Conservation (phyloP, 2,329 filamentous ascomycete species). For the Trichophyton benhamiae region DNA sequence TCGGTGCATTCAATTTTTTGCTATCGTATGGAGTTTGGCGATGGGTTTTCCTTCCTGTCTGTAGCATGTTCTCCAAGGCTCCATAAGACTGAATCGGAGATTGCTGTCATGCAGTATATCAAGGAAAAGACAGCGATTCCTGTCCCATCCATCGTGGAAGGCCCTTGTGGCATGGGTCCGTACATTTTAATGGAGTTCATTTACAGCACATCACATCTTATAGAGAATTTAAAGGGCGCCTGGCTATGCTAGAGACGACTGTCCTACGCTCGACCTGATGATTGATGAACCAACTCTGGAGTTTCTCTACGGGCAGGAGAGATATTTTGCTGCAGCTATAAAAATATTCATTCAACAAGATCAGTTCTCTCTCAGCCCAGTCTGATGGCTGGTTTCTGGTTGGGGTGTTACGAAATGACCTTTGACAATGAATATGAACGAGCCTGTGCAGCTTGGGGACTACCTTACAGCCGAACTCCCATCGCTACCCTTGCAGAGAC, state of each 20-base stretch:
- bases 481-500: slow-evolving; percentile 25
- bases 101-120: slow-evolving; percentile 13
- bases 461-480: slow-evolving; percentile 14
- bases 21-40: slow-evolving; percentile 15
- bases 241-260: slow-evolving; percentile 15
- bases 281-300: slow-evolving; percentile 24
- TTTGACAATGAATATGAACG: slow-evolving; percentile 34
- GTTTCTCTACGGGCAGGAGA: slow-evolving; percentile 29
- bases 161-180: slow-evolving; percentile 17
- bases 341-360: slow-evolving; percentile 23
- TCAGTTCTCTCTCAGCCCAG: slow-evolving; percentile 28
- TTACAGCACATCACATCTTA: slow-evolving; percentile 15
- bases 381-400: slow-evolving; percentile 12
- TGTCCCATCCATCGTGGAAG: slow-evolving; percentile 14
- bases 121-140: slow-evolving; percentile 13
- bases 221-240: slow-evolving; percentile 20
- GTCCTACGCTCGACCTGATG: slow-evolving; percentile 24
- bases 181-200: slow-evolving; percentile 29
- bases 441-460: slow-evolving; percentile 21
- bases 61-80: slow-evolving; percentile 16
- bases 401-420: slow-evolving; percentile 24
- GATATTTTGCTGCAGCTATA: slow-evolving; percentile 31
- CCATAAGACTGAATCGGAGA: slow-evolving; percentile 16
- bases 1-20: slow-evolving; percentile 16
- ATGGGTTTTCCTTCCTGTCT: slow-evolving; percentile 11